These are phyloP conservation scores for Kodamaea jinghongensis DNA, from an alignment of 805 yeast genomes.

Conservation along the genomic window DNA sequence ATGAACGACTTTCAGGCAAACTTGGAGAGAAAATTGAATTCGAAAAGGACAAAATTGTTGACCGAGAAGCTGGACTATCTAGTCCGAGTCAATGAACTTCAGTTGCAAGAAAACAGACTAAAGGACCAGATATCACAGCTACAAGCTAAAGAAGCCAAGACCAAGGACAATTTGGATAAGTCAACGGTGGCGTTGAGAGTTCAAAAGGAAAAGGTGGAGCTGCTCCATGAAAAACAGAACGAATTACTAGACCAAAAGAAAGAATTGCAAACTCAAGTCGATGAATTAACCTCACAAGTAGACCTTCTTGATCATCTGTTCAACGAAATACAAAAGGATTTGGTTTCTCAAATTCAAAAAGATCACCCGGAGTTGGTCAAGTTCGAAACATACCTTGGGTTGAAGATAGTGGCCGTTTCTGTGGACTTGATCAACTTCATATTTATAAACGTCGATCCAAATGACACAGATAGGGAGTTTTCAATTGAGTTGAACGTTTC, in stretches of 20 bases:
- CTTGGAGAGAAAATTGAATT: conserved; percentile 33
- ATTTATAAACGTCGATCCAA: conserved; percentile 48
- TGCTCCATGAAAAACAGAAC: conserved; percentile 33
- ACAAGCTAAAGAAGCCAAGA: conserved; percentile 23
- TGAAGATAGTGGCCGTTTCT: conserved; percentile 49
- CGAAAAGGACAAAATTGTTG: conserved; percentile 31
- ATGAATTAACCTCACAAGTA: conserved; percentile 30
- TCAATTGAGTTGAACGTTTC: conserved; percentile 46
- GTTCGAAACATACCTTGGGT: conserved; percentile 54
- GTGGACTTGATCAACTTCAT: conserved; percentile 47
- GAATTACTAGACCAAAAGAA: conserved; percentile 28
- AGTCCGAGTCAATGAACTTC: conserved; percentile 28
- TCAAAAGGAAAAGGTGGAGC: conserved; percentile 35
- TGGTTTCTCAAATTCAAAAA: conserved; percentile 42
- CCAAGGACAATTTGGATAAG: conserved; percentile 24
- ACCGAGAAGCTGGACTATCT: conserved; percentile 33
- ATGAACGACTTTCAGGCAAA: conserved; percentile 39
- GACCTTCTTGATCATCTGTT: conserved; percentile 29
- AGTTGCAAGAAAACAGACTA: conserved; percentile 29
- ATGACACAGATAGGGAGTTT: conserved; percentile 40
- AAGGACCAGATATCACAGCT: conserved; percentile 29
- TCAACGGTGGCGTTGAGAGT: conserved; percentile 23
- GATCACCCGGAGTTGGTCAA: conserved; percentile 52
- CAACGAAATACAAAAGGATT: conserved; percentile 27
- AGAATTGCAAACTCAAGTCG: conserved; percentile 26